phyloP scores from a whole-genome alignment of 169 alveolate genomes.

The Eimeria acervulina region DNA sequence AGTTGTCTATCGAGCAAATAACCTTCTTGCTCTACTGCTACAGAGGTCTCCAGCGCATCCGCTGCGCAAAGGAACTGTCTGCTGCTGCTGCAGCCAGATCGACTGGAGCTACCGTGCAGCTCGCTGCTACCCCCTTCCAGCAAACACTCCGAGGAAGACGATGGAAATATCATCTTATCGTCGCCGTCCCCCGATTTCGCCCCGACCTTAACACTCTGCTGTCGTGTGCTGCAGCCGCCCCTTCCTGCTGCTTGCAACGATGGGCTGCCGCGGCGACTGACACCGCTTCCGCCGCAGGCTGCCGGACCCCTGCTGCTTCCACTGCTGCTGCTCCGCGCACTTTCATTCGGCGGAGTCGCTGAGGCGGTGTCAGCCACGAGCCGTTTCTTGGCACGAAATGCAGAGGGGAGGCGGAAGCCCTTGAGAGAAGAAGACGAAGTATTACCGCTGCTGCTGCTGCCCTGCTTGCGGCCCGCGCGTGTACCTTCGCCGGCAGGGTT shows the following conservation, averaged over 20 bases:
- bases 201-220: not conserved
- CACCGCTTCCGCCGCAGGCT: constrained; percentile 1
- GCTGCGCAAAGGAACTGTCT: constrained; percentile 48
- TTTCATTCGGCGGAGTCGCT: not conserved
- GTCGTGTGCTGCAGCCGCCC: not conserved
- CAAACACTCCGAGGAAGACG: not conserved
- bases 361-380: not conserved
- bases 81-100: constrained; percentile 1
- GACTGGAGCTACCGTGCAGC: not conserved
- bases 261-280: not conserved
- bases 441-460: constrained; percentile 41
- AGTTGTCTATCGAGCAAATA: constrained; percentile 11
- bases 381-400: constrained; percentile 38
- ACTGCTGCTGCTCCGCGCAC: constrained; percentile 48
- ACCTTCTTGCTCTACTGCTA: not conserved
- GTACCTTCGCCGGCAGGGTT: constrained; percentile 11
- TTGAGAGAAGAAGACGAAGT: constrained; percentile 40
- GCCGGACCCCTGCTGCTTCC: not conserved
- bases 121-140: not conserved
- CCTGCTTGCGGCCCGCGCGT: not conserved
- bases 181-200: not conserved
- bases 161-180: not conserved
- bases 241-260: constrained; percentile 13
- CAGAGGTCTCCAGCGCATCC: constrained; percentile 33
- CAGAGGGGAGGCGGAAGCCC: constrained; percentile 69